Evolutionary conservation across 1,284 basidiomycete species (phyloP).

Genomic region (Ustilago crameri): DNA sequence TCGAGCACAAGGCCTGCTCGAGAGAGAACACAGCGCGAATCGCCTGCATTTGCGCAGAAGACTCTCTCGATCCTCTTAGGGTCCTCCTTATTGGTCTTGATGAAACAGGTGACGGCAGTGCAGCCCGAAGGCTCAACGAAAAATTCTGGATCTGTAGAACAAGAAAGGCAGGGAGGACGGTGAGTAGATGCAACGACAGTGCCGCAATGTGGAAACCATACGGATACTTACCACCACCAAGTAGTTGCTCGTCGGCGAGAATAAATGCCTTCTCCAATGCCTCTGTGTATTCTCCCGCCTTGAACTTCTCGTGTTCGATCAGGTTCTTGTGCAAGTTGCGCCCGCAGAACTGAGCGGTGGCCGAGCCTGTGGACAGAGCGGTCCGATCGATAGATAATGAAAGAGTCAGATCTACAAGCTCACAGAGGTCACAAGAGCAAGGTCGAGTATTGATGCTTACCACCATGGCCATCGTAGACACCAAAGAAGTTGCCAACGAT

Average conservation of each 20-base stretch:
- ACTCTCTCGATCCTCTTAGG: conserved; percentile 49
- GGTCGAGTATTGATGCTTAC: conserved; percentile 72
- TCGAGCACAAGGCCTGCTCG: conserved; percentile 86
- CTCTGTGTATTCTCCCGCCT: conserved; percentile 76
- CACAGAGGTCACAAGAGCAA: not conserved
- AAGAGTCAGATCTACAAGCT: not conserved
- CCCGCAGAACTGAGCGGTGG: conserved; percentile 90
- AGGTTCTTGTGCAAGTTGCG: conserved; percentile 87
- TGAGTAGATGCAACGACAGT: conserved; percentile 1
- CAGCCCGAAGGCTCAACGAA: conserved; percentile 93
- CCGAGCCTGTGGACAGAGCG: conserved; percentile 74
- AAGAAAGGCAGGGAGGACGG: not conserved
- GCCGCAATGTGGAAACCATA: not conserved
- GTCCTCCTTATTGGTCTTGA: conserved; percentile 24
- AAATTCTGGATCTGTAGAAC: conserved; percentile 79
- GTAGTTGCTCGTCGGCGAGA: conserved; percentile 91
- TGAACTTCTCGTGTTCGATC: conserved; percentile 78
- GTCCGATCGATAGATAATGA: not conserved
- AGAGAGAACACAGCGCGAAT: conserved; percentile 91
- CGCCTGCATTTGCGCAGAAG: conserved; percentile 86
- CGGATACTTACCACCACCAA: conserved; percentile 74
- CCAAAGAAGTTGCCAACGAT: conserved; percentile 81
- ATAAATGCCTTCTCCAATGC: conserved; percentile 91
- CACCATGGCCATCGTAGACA: conserved; percentile 98
- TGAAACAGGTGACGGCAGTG: conserved; percentile 85